These are phyloP conservation scores for Pyrus pyrifolia DNA, from an alignment of 306 rosid genomes.

Conservation along the genomic window DNA sequence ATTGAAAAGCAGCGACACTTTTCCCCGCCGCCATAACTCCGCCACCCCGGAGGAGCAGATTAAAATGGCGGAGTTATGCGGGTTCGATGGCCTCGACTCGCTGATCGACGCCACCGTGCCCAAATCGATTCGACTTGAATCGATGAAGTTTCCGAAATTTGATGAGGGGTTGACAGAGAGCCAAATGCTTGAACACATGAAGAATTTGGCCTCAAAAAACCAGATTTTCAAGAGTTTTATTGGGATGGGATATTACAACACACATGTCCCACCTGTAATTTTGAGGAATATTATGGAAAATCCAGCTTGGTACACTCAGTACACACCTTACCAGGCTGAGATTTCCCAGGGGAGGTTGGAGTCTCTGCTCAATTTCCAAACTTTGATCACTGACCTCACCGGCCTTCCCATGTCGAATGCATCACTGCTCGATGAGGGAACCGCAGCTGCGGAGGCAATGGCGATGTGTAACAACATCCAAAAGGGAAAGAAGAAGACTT, in stretches of 20 bases:
- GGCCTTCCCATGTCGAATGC: conserved; percentile 99
- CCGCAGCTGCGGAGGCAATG: conserved; percentile 99
- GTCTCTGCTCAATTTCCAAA: conserved; percentile 80
- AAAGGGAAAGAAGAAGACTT: conserved; percentile 92
- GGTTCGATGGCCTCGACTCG: conserved; percentile 55
- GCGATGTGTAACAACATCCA: conserved; percentile 87
- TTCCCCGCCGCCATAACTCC: conserved; percentile 92
- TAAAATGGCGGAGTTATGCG: conserved; percentile 60
- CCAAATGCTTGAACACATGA: conserved; percentile 92
- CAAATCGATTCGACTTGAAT: conserved; percentile 64
- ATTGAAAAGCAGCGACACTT: conserved; percentile 78
- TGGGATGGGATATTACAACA: conserved; percentile 96
- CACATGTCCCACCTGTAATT: conserved; percentile 87
- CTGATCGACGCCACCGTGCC: conserved; percentile 93
- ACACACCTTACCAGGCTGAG: conserved; percentile 99
- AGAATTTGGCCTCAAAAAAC: conserved; percentile 67
- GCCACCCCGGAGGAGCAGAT: conserved; percentile 79
- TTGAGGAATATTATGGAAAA: conserved; percentile 96
- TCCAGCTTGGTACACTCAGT: conserved; percentile 98
- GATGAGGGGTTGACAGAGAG: conserved; percentile 87
- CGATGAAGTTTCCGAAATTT: conserved; percentile 61
- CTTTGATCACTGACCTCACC: conserved; percentile 82
- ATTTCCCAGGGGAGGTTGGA: conserved; percentile 95
- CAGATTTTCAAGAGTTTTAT: conserved; percentile 67
- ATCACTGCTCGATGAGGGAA: conserved; percentile 95